Evolutionary conservation across 345 rosid species (phyloP), one percentile per base, ranked within the genome.

Genomic region (Aurinia saxatilis): DNA sequence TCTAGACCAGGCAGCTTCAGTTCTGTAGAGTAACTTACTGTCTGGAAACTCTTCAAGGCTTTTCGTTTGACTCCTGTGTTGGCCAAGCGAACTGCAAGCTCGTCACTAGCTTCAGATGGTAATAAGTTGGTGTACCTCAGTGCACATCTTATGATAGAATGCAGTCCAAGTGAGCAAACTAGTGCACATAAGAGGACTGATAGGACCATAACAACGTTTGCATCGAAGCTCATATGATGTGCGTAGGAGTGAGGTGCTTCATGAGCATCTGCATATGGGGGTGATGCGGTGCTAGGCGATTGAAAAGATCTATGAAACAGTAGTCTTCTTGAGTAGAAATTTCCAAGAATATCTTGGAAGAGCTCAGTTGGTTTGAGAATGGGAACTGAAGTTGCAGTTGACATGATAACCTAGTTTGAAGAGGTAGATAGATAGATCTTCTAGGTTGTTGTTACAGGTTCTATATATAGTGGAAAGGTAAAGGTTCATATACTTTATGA

Each of bases 111-210:
- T 18, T 74, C 67, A 0, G 79, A 67, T 50, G 82, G 50, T 23
- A 75, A 64, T 54, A 79, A 12, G 40, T 52, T 68, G 12, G 82
- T 72, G 72, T 87, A 86, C 60, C 85, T 77, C 59, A 91, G 59
- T 16, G 78, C 81, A 51, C 98, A 91, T 47, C 87, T 72, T 5
- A 84, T 73, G 75, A 88, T 82, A 37, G 84, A 84, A 52, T 88
- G 83, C 48, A 86, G 58, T 14, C 90, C 98, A 6, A 91, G 82
- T 35, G 91, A 84, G 76, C 92, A 88, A 61, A 88, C 79, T 33
- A 88, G 62, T 60, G 95, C 98, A 64, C 96, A 92, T 15, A 89
- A 47, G 45, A 92, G 86, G 36, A 91, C 89, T 19, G 96, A 82
- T 38, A 92, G 77, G 17, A 89, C 82, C 82, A 92, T 86, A 14